phyloP scores from a whole-genome alignment of 2,329 filamentous ascomycete genomes.

The Lachnellula willkommii region DNA sequence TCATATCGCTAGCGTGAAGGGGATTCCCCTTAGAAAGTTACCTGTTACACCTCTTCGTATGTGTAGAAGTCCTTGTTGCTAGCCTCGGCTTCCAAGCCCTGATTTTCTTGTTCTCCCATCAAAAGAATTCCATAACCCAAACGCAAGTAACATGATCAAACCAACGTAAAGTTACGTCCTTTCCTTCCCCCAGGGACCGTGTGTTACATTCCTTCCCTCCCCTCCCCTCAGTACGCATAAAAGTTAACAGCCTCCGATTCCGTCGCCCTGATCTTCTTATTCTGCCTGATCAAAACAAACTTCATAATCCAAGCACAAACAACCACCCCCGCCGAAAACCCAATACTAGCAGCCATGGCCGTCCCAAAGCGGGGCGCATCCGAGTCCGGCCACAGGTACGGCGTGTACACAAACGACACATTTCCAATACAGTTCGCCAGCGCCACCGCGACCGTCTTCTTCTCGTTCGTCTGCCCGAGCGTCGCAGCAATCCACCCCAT shows the following conservation, averaged over 20 bases:
- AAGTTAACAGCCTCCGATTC: conserved; percentile 25
- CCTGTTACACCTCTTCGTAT: no score
- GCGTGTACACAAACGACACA: conserved; percentile 35
- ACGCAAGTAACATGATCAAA: no score
- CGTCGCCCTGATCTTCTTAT: conserved; percentile 29
- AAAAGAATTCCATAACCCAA: no score
- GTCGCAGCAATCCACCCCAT: conserved; percentile 24
- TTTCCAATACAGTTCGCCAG: conserved; percentile 36
- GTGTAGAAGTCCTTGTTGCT: no score
- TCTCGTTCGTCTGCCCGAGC: conserved; percentile 36
- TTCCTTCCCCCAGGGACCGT: no score
- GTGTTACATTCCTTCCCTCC: no score
- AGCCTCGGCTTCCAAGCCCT: no score
- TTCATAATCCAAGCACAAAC: conserved; percentile 35
- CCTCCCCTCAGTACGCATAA: conserved; percentile 12
- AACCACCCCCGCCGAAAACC: conserved; percentile 34
- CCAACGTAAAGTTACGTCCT: no score
- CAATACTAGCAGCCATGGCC: conserved; percentile 31
- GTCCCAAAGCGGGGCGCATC: conserved; percentile 18
- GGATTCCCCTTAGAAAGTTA: no score
- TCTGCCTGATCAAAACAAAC: conserved; percentile 34
- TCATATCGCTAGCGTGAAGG: no score
- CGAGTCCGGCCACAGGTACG: conserved; percentile 35
- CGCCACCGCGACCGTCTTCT: conserved; percentile 33
- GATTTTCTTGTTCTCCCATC: no score